Conservation (phyloP, 495 filamentous ascomycete genomes). For the Massariosphaeria phaeospora region DNA sequence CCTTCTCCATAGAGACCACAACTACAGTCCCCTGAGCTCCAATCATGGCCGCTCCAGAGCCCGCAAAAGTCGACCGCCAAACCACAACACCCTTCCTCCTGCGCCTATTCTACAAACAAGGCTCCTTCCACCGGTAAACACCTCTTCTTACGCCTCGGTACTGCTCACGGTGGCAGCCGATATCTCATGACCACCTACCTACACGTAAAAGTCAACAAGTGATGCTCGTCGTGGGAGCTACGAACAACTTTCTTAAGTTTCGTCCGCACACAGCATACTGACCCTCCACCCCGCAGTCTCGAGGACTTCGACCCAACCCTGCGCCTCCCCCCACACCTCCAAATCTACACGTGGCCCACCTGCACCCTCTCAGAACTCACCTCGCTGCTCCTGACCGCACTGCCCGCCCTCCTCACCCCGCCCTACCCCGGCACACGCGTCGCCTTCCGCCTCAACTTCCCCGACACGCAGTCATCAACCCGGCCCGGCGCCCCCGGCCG, state of each 20-base stretch:
- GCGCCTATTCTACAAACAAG: conserved; percentile 77
- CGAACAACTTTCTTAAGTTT: conserved; percentile 41
- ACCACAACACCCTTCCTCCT: conserved; percentile 81
- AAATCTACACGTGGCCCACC: conserved; percentile 84
- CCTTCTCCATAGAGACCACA: too few species aligned
- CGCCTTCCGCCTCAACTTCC: conserved; percentile 80
- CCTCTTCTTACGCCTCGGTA: too few species aligned
- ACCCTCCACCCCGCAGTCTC: conserved; percentile 44
- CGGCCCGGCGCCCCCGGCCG: conserved; percentile 39
- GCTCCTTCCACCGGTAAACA: conserved; percentile 65
- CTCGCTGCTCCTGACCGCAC: conserved; percentile 62
- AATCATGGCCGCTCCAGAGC: conserved; percentile 13
- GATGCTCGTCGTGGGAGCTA: too few species aligned
- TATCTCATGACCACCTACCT: too few species aligned
- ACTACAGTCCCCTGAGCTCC: too few species aligned
- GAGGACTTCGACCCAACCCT: conserved; percentile 58
- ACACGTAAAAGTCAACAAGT: too few species aligned
- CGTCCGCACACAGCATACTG: conserved; percentile 28
- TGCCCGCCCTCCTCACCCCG: conserved; percentile 65
- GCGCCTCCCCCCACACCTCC: conserved; percentile 61
- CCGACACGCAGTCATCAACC: conserved; percentile 58
- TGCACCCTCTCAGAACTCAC: conserved; percentile 81
- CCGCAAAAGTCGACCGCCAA: conserved; percentile 59
- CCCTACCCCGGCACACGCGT: conserved; percentile 76
- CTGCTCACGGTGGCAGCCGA: too few species aligned